Evolutionary conservation across 768 basidiomycete genomes (phyloP), one percentile per base, ranked within the genome.

Genomic region (Lentinus brumalis): DNA sequence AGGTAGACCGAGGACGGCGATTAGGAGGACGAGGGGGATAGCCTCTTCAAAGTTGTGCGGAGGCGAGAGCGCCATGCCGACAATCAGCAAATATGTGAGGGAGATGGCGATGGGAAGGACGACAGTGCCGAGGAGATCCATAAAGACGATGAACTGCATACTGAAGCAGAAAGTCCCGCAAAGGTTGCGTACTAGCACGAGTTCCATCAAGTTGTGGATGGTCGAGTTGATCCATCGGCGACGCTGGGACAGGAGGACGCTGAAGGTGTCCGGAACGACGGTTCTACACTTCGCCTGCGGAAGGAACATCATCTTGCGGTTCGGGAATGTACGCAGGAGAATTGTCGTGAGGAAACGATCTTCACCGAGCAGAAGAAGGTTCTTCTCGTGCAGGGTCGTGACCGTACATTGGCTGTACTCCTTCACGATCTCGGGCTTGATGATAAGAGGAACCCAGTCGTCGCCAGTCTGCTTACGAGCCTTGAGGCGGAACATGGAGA

Each of bases 111-210:
- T 87, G 30, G 97, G 97, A 16, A 98, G 84, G 21, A 97, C 95
- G 67, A 94, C 85, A 3, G 93, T 96, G 60, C 92, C 92, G 60
- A 95, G 76, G 46, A 96, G 84, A 74, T 98, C 95, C 92, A 98
- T 95, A 78, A 96, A 94, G 56, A 98, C 95, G 74, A 98, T 88
- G 74, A 98, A 98, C 73, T 98, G 97, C 96, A 98, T 98, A 76
- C 94, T 97, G 78, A 98, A 98, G 81, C 97, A 99, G 77, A 99
- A 99, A 32, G 96, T 98, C 39, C 97, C 97, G 75, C 97, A 98
- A 15, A 98, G 83, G 71, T 99, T 94, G 66, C 92, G 92, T 42
- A 99, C 97, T 62, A 93, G 86, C 39, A 98, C 93, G 41, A 99
- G 89, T 74, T 99, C 97, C 95, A 98, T 98, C 53, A 99, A 86